phyloP scores from a whole-genome alignment of 148 eudicot species.

The Salicornia ramosissima region DNA sequence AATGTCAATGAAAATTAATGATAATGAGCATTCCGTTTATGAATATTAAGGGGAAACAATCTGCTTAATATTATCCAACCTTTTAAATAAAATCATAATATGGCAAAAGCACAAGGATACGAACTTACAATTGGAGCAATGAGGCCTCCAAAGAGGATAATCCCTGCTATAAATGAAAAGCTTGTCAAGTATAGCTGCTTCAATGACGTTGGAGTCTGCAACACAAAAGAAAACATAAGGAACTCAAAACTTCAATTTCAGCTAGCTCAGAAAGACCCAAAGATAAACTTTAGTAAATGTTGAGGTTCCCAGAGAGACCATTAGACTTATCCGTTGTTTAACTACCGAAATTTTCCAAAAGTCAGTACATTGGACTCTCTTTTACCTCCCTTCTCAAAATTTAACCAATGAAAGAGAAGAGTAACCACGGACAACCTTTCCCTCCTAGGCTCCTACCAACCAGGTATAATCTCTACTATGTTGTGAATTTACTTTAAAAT shows the following conservation, averaged over 20 bases:
- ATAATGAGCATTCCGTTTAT: background rate
- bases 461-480: background rate
- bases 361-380: background rate
- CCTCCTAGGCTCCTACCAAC: background rate
- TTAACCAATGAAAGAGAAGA: too few species aligned
- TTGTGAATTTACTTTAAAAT: background rate
- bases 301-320: background rate
- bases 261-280: background rate
- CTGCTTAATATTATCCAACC: background rate
- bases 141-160: constrained; percentile 83
- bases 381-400: background rate
- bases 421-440: background rate
- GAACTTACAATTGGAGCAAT: constrained; percentile 85
- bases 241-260: background rate
- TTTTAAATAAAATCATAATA: background rate
- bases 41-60: background rate
- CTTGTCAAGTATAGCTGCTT: constrained; percentile 92
- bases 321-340: background rate
- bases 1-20: background rate
- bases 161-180: constrained; percentile 78
- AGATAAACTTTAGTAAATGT: background rate
- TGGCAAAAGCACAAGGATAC: background rate
- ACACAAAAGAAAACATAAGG: constrained; percentile 14
- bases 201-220: constrained; percentile 84
- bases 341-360: background rate